Evolutionary conservation across 176 grass and related monocot species (phyloP).

Genomic region (Aegilops longissima): DNA sequence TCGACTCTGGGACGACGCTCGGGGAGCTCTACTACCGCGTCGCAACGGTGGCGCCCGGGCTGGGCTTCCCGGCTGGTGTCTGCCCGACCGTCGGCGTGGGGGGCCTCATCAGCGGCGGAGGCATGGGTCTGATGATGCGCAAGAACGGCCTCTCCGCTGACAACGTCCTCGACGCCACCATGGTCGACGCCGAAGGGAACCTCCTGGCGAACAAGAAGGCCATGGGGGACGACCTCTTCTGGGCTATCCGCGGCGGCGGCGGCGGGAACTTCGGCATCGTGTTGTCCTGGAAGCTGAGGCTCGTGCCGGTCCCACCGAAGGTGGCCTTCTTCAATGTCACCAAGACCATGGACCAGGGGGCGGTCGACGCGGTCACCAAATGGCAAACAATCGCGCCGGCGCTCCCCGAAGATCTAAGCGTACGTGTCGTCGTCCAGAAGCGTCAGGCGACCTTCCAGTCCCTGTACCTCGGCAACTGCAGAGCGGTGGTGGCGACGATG

Average conservation of each 20-base stretch:
- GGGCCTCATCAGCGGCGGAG: neutral
- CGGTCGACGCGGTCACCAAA: neutral
- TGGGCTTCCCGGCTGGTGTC: neutral
- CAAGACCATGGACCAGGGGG: neutral
- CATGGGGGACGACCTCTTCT: constrained; percentile 45
- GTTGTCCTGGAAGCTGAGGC: constrained; percentile 30
- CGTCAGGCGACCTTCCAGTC: neutral
- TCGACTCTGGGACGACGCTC: neutral
- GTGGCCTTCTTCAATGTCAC: constrained; percentile 16
- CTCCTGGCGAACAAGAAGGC: neutral
- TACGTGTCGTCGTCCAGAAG: neutral
- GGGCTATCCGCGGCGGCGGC: constrained; percentile 33
- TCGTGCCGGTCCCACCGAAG: constrained; percentile 13
- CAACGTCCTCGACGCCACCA: neutral
- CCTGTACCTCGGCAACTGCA: constrained; percentile 6
- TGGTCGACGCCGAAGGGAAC: neutral
- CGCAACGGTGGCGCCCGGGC: neutral
- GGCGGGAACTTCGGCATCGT: constrained; percentile 41
- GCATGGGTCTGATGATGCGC: constrained; percentile 11
- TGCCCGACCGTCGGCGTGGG: constrained; percentile 4
- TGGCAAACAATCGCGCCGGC: neutral
- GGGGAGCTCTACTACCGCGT: constrained; percentile 1
- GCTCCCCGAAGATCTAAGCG: neutral
- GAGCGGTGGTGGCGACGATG: neutral
- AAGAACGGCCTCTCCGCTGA: neutral